Evolutionary conservation across 495 filamentous ascomycete species (phyloP).

Genomic region (Evernia prunastri): DNA sequence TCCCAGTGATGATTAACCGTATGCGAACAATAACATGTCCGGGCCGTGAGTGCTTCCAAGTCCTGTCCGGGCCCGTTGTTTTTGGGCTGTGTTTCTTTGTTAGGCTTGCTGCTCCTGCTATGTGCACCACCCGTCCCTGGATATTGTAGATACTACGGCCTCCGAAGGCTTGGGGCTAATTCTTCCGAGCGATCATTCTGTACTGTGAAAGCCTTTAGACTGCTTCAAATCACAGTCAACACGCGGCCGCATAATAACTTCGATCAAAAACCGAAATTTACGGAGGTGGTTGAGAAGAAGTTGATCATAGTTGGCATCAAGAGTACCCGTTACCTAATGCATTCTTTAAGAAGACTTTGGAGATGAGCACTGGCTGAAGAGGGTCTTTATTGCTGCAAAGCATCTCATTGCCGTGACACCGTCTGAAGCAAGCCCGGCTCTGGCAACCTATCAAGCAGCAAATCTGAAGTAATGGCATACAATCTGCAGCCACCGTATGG

Average conservation of each 20-base stretch:
- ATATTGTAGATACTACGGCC: neutral
- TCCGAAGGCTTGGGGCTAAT: neutral
- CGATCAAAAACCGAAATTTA: neutral
- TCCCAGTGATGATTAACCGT: neutral
- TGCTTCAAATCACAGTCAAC: neutral
- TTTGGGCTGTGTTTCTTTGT: neutral
- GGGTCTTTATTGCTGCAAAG: neutral
- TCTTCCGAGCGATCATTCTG: neutral
- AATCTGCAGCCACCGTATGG: constrained; percentile 16
- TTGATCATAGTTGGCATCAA: neutral
- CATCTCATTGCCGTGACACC: neutral
- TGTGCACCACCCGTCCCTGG: neutral
- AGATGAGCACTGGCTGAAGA: neutral
- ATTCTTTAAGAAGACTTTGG: neutral
- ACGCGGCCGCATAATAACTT: neutral
- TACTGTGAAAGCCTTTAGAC: neutral
- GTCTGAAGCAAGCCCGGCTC: neutral
- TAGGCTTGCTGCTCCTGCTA: neutral
- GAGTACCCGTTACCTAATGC: neutral
- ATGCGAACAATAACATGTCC: neutral
- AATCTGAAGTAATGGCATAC: constrained; percentile 10
- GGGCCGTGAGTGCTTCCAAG: neutral
- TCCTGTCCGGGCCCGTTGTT: neutral
- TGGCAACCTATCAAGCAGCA: neutral
- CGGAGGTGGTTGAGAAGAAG: neutral